phyloP scores from a whole-genome alignment of 345 rosid species.

The Citrus mangshanensis region DNA sequence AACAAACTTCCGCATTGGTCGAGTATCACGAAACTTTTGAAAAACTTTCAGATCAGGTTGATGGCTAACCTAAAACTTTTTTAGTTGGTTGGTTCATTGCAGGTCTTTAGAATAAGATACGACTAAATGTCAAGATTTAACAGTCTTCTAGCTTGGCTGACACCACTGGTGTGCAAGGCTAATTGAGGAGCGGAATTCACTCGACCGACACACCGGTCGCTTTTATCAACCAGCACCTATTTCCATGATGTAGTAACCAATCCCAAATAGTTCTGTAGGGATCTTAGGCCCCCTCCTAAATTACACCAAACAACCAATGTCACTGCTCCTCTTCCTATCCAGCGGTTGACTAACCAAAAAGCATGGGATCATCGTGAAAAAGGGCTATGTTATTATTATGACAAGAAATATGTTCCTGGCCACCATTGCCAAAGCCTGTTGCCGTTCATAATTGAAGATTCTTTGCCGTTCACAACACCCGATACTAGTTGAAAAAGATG shows the following conservation, averaged over 20 bases:
- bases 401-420: no score
- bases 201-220: rapidly evolving
- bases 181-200: no score
- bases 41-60: neutral
- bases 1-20: no score
- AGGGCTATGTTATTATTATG: no score
- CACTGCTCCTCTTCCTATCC: neutral
- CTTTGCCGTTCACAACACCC: no score
- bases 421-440: no score
- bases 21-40: neutral
- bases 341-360: neutral
- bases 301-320: neutral
- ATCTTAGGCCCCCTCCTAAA: neutral
- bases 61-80: neutral
- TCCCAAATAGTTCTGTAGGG: neutral
- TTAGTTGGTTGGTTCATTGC: neutral
- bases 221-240: neutral
- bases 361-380: neutral
- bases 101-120: neutral
- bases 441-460: no score
- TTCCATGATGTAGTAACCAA: neutral
- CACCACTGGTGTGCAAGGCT: neutral
- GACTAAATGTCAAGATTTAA: neutral
- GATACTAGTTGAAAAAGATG: no score
- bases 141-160: neutral